Evolutionary conservation across 805 yeast genomes (phyloP).

Genomic region (Candida germanica): DNA sequence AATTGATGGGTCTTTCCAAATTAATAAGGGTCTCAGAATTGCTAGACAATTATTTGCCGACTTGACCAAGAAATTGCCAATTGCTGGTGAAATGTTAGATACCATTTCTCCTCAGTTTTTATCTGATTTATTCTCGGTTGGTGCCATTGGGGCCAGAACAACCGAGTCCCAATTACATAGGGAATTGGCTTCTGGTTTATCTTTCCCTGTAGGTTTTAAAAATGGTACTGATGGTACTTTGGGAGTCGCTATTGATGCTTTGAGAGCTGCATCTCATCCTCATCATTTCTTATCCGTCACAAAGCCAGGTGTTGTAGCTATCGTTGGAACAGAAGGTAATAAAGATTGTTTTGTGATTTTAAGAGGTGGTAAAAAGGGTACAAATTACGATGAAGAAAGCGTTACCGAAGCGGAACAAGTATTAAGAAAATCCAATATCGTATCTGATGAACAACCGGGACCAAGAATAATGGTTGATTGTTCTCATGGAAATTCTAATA

Average conservation of each 20-base stretch:
- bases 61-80: slow-evolving; percentile 80
- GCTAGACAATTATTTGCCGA: slow-evolving; percentile 83
- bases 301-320: slow-evolving; percentile 95
- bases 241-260: slow-evolving; percentile 91
- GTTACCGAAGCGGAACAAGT: slow-evolving; percentile 71
- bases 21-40: slow-evolving; percentile 88
- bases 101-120: slow-evolving; percentile 96
- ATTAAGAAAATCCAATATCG: slow-evolving; percentile 41
- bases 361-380: slow-evolving; percentile 93
- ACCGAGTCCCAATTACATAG: slow-evolving; percentile 98
- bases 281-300: slow-evolving; percentile 98
- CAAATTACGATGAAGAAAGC: slow-evolving; percentile 84
- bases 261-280: slow-evolving; percentile 83
- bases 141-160: slow-evolving; percentile 99
- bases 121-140: slow-evolving; percentile 85
- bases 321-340: slow-evolving; percentile 94
- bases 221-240: slow-evolving; percentile 97
- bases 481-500: slow-evolving; percentile 95
- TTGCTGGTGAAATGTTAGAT: slow-evolving; percentile 97
- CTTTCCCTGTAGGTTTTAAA: slow-evolving; percentile 99
- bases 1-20: slow-evolving; percentile 85
- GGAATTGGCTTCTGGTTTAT: slow-evolving; percentile 93
- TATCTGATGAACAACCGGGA: slow-evolving; percentile 33
- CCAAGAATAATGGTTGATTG: slow-evolving; percentile 89
- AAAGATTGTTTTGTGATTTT: slow-evolving; percentile 89